Conservation (phyloP, 2,329 filamentous ascomycete genomes). For the Diaporthe sp. region DNA sequence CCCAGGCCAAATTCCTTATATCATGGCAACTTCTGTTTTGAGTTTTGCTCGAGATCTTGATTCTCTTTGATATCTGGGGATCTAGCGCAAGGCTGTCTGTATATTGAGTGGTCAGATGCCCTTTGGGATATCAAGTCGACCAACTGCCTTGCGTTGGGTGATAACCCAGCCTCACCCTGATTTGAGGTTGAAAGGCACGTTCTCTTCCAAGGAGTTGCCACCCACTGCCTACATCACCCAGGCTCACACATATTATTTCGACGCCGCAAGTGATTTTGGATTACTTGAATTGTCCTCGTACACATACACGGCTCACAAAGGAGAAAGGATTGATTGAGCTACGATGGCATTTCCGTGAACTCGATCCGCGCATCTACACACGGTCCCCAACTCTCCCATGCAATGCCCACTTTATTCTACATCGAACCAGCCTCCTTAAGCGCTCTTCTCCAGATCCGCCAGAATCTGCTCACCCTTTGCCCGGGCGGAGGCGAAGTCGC, state of each 20-base stretch:
- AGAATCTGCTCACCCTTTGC: conserved; percentile 99
- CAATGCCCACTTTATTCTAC: conserved; percentile 43
- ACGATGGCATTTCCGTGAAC: conserved; percentile 58
- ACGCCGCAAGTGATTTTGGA: not conserved
- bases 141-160: no score
- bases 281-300: conserved; percentile 3
- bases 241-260: not conserved
- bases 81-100: not conserved
- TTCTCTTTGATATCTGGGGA: not conserved
- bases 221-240: not conserved
- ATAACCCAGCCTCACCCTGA: no score
- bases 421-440: conserved; percentile 49
- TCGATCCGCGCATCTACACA: conserved; percentile 69
- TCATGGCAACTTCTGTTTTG: not conserved
- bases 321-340: conserved; percentile 63
- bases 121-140: no score
- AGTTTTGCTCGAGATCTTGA: no score
- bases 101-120: not conserved
- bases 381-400: conserved; percentile 52
- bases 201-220: not conserved
- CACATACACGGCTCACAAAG: conserved; percentile 70
- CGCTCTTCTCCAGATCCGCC: conserved; percentile 82
- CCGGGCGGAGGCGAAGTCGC: conserved; percentile 91
- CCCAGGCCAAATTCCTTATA: not conserved
- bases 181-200: no score